phyloP scores from a whole-genome alignment of 1,284 basidiomycete genomes.

The Malassezia caprae region DNA sequence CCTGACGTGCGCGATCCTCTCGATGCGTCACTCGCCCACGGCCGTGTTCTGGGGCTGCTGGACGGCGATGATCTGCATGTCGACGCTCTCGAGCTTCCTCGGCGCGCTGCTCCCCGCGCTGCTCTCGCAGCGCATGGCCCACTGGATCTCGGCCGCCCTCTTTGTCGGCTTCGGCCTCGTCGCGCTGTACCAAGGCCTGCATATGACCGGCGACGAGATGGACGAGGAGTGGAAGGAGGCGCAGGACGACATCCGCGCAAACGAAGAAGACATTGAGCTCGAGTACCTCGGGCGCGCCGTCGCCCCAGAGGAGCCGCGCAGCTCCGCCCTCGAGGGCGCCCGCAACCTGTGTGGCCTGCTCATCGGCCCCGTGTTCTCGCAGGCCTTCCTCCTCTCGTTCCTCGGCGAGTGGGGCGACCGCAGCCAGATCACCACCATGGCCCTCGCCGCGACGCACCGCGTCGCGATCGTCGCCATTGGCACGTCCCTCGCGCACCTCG shows the following conservation, averaged over 20 bases:
- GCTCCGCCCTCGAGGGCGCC: constrained; percentile 56
- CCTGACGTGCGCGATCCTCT: constrained; percentile 88
- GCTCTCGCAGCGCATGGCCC: constrained; percentile 56
- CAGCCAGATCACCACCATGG: constrained; percentile 94
- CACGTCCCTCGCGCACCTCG: constrained; percentile 15
- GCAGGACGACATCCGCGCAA: constrained; percentile 60
- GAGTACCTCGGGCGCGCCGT: constrained; percentile 24
- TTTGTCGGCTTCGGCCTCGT: constrained; percentile 41
- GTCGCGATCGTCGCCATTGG: constrained; percentile 11
- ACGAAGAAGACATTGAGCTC: constrained; percentile 69
- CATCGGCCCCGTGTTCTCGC: constrained; percentile 85
- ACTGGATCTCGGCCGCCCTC: constrained; percentile 61
- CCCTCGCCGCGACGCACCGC: constrained; percentile 77
- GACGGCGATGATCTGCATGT: constrained; percentile 76
- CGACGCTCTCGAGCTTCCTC: constrained; percentile 38
- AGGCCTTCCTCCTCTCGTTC: constrained; percentile 89
- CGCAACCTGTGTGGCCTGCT: constrained; percentile 73
- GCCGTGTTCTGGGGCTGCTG: constrained; percentile 84
- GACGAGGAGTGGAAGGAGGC: constrained; percentile 66
- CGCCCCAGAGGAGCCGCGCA: neutral
- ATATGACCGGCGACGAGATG: constrained; percentile 42
- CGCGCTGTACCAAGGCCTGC: constrained; percentile 31
- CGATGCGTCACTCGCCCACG: constrained; percentile 78
- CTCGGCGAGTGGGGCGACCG: constrained; percentile 97
- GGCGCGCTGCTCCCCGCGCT: constrained; percentile 42